Evolutionary conservation across 805 yeast genomes (phyloP), one percentile per base, ranked within the genome.

Genomic region (Isabelozyma pseudorhagii): DNA sequence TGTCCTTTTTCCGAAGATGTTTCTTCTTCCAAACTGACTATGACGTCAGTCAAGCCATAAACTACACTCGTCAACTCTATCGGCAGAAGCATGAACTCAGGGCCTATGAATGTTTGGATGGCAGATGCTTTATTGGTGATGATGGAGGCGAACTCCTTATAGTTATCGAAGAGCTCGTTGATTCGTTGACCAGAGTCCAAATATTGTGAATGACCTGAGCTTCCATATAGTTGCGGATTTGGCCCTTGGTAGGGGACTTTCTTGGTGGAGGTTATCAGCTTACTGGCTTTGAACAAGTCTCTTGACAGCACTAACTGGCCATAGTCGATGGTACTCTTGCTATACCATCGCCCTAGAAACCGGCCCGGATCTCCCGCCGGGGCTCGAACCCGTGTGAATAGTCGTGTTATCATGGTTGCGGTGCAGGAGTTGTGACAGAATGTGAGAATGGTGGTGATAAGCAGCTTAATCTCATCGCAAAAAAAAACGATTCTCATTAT

Each of bases 41-140:
- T 50, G 45, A 63, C 50, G 18, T 65, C 59, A 38, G 71, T 57
- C 15, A 60, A 52, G 0, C 76, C 77, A 51, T 68, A 63, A 5
- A 68, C 42, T 2, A 71, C 57, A 31, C 62, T 48, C 5, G 64
- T 34, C 8, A 56, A 59, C 47, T 71, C 76, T 27, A 55, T 51
- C 10, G 60, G 46, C 58, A 53, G 62, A 9, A 67, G 51, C 9
- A 57, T 57, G 21, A 64, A 58, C n/a, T 53, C 54, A 2, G 44
- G 42, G 5, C 71, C 71, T 21, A 68, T 31, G 50, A 69, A 66
- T 15, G 42, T 47, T 45, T 61, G 64, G 8, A 69, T 42, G 5
- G 56, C 54, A 10, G 53, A 52, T 1, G 62, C 49, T 45, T 61
- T 54, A 1, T 46, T 31, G 17, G 43, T 47, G 34, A 61, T 43